Evolutionary conservation across 2,329 filamentous ascomycete species (phyloP).

Genomic region (Claviceps sp.): DNA sequence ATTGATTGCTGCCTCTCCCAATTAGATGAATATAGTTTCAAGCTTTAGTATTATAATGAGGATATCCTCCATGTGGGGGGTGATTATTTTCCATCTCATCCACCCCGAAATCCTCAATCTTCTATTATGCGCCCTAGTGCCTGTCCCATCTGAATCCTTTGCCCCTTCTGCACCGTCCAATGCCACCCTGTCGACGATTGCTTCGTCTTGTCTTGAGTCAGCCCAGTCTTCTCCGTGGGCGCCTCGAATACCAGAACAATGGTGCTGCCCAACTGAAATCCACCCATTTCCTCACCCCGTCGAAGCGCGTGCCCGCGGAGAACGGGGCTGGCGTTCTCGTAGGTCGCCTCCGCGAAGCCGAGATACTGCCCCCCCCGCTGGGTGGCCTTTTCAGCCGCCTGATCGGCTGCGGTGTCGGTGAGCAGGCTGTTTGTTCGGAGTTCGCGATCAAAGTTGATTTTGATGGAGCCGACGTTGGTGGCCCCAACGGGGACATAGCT

Average conservation of each 20-base stretch:
- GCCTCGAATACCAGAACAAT: conserved; percentile 96
- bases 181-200: conserved; percentile 33
- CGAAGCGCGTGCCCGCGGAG: conserved; percentile 73
- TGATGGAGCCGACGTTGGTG: conserved; percentile 93
- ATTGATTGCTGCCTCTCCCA: too few relatives aligned
- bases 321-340: conserved; percentile 61
- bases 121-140: conserved; percentile 63
- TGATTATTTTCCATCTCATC: too few relatives aligned
- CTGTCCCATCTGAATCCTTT: conserved; percentile 55
- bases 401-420: conserved; percentile 84
- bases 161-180: background rate
- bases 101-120: conserved; percentile 14
- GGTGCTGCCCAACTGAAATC: conserved; percentile 89
- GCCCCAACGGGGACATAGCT: conserved; percentile 90
- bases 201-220: conserved; percentile 28
- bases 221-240: conserved; percentile 45
- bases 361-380: conserved; percentile 66
- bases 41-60: too few relatives aligned
- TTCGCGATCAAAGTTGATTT: conserved; percentile 92
- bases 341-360: conserved; percentile 90
- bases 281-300: conserved; percentile 93
- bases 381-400: conserved; percentile 67
- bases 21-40: background rate
- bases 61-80: background rate
- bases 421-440: conserved; percentile 83